phyloP scores from a whole-genome alignment of 352 stramenopile genomes.

The Globisporangium abappressorium region DNA sequence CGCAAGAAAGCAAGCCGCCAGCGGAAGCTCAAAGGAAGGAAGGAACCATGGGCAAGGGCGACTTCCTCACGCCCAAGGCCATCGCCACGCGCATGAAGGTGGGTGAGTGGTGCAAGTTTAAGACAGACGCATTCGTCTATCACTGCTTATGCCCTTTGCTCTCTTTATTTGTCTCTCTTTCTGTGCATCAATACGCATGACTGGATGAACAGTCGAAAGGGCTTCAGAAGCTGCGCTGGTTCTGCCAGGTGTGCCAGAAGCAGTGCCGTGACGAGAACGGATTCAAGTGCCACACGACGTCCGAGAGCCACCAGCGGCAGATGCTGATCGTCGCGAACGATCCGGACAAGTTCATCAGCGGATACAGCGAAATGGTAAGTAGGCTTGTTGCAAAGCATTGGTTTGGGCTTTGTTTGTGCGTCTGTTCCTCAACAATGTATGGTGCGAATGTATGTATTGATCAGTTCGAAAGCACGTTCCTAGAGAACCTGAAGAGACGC shows the following conservation, averaged over 20 bases:
- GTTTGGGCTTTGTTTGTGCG: neutral
- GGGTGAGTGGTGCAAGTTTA: neutral
- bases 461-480: constrained; percentile 94
- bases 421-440: constrained; percentile 4
- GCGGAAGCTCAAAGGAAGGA: neutral
- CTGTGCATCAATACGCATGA: neutral
- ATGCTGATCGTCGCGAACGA: constrained; percentile 98
- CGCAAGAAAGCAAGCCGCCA: neutral
- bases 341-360: constrained; percentile 92
- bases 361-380: constrained; percentile 76
- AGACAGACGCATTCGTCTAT: neutral
- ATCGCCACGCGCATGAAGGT: constrained; percentile 89
- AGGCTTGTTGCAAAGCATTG: neutral
- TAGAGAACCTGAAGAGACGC: constrained; percentile 92
- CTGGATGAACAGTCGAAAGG: constrained; percentile 81
- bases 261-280: constrained; percentile 99
- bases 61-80: constrained; percentile 85
- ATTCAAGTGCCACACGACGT: constrained; percentile 99
- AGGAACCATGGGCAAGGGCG: constrained; percentile 70
- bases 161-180: neutral
- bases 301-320: constrained; percentile 96
- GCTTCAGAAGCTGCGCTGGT: constrained; percentile 98
- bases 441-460: too few relatives aligned
- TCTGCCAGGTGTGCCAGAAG: constrained; percentile 99
- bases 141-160: neutral